These are phyloP conservation scores for Craterostigma plantagineum DNA, from an alignment of 257 asterid species.

Conservation along the genomic window DNA sequence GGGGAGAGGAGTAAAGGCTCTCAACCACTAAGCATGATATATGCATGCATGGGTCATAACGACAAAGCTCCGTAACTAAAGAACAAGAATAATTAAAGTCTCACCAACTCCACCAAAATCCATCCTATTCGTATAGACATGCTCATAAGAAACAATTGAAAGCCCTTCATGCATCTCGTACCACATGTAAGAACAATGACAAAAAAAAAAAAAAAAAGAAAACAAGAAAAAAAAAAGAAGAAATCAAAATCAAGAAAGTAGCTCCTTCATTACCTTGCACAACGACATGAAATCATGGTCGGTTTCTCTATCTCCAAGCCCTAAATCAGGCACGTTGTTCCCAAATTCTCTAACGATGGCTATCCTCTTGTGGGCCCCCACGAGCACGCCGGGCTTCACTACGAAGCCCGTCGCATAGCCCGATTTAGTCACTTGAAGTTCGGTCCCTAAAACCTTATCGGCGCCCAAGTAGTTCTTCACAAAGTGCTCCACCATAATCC, in stretches of 20 bases:
- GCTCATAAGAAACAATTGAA: not conserved
- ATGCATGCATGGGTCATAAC: too few species aligned
- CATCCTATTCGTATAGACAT: not conserved
- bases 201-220: too few species aligned
- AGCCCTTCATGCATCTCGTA: not conserved
- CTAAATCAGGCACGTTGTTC: not conserved
- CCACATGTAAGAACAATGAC: not conserved
- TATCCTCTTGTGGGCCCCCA: not conserved
- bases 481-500: constrained; percentile 68
- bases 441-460: constrained; percentile 69
- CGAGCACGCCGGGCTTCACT: constrained; percentile 17
- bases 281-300: constrained; percentile 6
- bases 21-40: too few species aligned
- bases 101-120: constrained; percentile 2
- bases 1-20: too few species aligned
- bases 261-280: constrained; percentile 2
- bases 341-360: not conserved
- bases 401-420: constrained; percentile 69
- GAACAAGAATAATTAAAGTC: not conserved
- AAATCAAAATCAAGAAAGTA: not conserved
- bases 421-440: constrained; percentile 35
- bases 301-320: constrained; percentile 1
- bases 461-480: constrained; percentile 45
- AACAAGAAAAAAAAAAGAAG: not conserved
- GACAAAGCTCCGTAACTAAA: not conserved